Evolutionary conservation across 805 yeast species (phyloP), one percentile per base, ranked within the genome.

Genomic region (Candida ipomoeae): DNA sequence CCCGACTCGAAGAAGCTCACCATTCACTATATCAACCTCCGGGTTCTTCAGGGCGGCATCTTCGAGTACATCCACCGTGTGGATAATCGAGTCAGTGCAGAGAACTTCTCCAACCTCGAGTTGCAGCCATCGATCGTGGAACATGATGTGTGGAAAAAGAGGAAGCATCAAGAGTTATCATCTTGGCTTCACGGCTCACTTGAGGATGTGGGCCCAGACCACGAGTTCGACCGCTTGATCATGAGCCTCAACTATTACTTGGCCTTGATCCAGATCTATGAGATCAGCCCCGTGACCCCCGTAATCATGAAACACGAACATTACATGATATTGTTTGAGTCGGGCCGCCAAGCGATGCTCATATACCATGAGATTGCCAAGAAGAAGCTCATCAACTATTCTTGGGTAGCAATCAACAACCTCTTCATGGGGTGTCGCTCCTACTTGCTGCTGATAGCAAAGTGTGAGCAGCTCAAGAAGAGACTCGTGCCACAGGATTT

Each of bases 381-480:
- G 37, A 39, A 23, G 21, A 44, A 51, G 20, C 18, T 38, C 23
- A 47, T 57, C 40, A 55, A 55, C 39, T 58, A 47, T 33, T 50
- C 55, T 5, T 57, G 61, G 62, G 55, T 55, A 17, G 59, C 61
- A 20, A 50, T 52, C 29, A 57, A 57, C 46, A 54, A 52, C 35
- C 42, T 58, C 3, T 54, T 17, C 31, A 21, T 50, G 35, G 58
- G 53, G 1, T 51, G 48, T 2, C 40, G 49, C 5, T 45, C 44
- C 15, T 54, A 55, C 38, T 33, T 58, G 14, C 44, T 44, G 15
- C 54, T 52, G 51, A 52, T 58, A 13, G 15, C 31, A 29, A 46
- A 34, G 14, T 23, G 52, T 14, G 42, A 45, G 20, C 20, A 13
- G 14, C 32, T 44, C 18, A 31, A 20, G 36, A 14, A 31, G 34